A percentile compares a stretch with the other conserved stretches of the same genome.
Evolutionary conservation across 2,329 filamentous ascomycete genomes (phyloP).

Genomic region (Bipolaris sorokiniana): DNA sequence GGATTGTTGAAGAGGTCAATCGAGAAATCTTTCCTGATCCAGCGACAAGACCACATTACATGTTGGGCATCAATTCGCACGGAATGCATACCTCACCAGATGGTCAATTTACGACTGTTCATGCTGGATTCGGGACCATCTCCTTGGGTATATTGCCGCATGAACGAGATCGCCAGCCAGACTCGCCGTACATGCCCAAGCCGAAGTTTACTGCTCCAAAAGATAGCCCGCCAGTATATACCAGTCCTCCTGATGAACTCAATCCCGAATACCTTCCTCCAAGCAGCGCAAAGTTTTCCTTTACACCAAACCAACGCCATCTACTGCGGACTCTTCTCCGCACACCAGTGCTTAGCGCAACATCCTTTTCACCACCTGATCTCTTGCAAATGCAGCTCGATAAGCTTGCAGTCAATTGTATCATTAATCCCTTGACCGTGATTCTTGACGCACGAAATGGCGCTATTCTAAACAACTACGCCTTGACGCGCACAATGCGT

Average conservation of each 20-base stretch:
- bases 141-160: conserved; percentile 60
- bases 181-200: conserved; percentile 33
- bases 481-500: conserved; percentile 70
- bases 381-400: conserved; percentile 79
- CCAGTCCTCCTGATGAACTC: conserved; percentile 20
- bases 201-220: conserved; percentile 20
- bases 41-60: conserved; percentile 71
- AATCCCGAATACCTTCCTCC: conserved; percentile 24
- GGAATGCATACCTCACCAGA: conserved; percentile 56
- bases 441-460: conserved; percentile 79
- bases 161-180: conserved; percentile 39
- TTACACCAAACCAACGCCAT: conserved; percentile 60
- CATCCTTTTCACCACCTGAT: conserved; percentile 63
- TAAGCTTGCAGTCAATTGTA: conserved; percentile 73
- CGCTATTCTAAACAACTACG: conserved; percentile 69
- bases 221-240: conserved; percentile 6
- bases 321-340: conserved; percentile 69
- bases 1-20: conserved; percentile 80
- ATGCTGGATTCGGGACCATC: conserved; percentile 66
- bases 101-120: conserved; percentile 60
- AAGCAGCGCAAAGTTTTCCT: conserved; percentile 31
- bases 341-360: conserved; percentile 66
- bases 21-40: conserved; percentile 71
- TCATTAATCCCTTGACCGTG: conserved; percentile 82
- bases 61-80: conserved; percentile 72